Conservation (phyloP, 441 rosid genomes). For the Brassica hybrid region DNA sequence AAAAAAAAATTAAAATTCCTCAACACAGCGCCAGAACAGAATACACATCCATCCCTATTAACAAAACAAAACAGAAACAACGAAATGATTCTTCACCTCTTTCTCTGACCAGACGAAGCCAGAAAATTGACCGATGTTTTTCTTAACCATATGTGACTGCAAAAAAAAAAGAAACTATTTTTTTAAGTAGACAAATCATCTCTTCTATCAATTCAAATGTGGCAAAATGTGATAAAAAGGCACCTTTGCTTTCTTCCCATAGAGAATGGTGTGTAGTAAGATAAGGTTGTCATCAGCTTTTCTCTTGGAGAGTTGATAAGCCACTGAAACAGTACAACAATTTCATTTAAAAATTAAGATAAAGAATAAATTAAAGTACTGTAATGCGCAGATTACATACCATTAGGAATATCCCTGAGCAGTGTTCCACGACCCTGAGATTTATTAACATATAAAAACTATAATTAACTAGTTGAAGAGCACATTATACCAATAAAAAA, state of each 20-base stretch:
- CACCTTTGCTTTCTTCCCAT: slow-evolving; percentile 99
- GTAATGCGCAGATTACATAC: slow-evolving; percentile 43
- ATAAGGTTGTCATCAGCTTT: slow-evolving; percentile 88
- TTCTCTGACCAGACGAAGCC: slow-evolving; percentile 88
- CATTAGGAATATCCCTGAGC: slow-evolving; percentile 94
- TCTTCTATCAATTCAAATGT: neutral
- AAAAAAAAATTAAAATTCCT: slow-evolving; percentile 5
- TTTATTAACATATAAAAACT: slow-evolving; percentile 11
- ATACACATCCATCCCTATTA: neutral
- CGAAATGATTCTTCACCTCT: slow-evolving; percentile 56
- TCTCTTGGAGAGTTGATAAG: slow-evolving; percentile 94
- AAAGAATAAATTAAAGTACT: no score
- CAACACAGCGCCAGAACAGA: neutral
- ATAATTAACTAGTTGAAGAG: neutral
- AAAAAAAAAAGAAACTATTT: slow-evolving; percentile 16
- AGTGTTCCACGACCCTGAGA: slow-evolving; percentile 85
- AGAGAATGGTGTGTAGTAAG: slow-evolving; percentile 76
- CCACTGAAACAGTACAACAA: slow-evolving; percentile 68
- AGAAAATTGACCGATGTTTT: slow-evolving; percentile 88
- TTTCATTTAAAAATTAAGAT: no score
- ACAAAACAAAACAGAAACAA: neutral
- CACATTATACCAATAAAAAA: neutral
- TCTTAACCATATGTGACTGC: slow-evolving; percentile 83
- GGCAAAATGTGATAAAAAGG: slow-evolving; percentile 6
- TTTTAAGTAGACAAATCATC: neutral